phyloP scores from a whole-genome alignment of 306 rosid species.

The Potentilla sterilis region DNA sequence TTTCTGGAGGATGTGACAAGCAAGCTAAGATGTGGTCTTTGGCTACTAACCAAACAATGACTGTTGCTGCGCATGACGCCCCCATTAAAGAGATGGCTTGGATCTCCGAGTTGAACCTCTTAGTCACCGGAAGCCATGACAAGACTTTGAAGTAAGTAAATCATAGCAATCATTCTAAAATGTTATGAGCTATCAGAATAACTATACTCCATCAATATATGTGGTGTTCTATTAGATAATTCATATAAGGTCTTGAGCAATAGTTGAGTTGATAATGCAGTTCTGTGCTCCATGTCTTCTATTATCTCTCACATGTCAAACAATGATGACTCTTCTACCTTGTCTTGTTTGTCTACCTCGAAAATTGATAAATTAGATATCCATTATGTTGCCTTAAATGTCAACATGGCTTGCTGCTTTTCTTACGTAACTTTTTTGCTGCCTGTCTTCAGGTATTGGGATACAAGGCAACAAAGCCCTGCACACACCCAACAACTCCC shows the following conservation, averaged over 20 bases:
- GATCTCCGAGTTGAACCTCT: slow-evolving; percentile 83
- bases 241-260: not conserved
- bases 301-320: not conserved
- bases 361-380: not conserved
- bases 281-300: not conserved
- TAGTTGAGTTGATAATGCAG: not conserved
- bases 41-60: slow-evolving; percentile 65
- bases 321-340: not conserved
- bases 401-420: not conserved
- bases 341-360: not conserved
- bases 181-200: not conserved
- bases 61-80: slow-evolving; percentile 87
- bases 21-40: slow-evolving; percentile 99
- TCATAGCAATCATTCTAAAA: not conserved
- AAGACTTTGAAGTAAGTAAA: slow-evolving; percentile 61
- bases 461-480: slow-evolving; percentile 77
- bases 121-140: slow-evolving; percentile 88
- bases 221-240: not conserved
- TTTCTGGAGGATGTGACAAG: slow-evolving; percentile 94
- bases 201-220: not conserved
- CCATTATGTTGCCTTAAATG: not conserved
- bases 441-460: slow-evolving; percentile 62
- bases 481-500: slow-evolving; percentile 82
- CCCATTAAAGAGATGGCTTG: slow-evolving; percentile 82
- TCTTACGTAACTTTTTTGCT: slow-evolving; percentile 2